A percentile compares a stretch with the other conserved stretches of the same genome.
Conservation (phyloP, 345 rosid species). For the Rhodamnia argentea region DNA sequence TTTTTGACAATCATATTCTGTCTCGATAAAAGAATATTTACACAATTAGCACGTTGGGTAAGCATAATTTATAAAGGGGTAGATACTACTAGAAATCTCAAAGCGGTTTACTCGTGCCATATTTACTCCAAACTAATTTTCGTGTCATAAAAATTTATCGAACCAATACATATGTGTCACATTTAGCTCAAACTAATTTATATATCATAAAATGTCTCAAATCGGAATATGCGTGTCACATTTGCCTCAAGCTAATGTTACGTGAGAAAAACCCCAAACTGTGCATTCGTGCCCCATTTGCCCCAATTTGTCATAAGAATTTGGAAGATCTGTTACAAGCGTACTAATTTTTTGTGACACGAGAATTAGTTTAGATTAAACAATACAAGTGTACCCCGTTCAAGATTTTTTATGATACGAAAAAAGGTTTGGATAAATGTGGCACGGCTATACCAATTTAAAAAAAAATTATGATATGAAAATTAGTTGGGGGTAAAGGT, state of each 20-base stretch:
- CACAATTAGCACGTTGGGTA: not conserved
- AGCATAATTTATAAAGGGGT: not conserved
- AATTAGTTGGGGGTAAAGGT: not conserved
- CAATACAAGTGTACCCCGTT: not conserved
- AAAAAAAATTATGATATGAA: not conserved
- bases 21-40: not conserved
- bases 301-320: not conserved
- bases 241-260: not conserved
- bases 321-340: too few relatives aligned
- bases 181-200: too few relatives aligned
- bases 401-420: too few relatives aligned
- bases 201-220: too few relatives aligned
- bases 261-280: not conserved
- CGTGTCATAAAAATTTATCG: too few relatives aligned
- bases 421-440: not conserved
- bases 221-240: too few relatives aligned
- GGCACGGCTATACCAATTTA: rapidly evolving
- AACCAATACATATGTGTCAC: not conserved
- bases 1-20: not conserved
- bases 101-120: not conserved
- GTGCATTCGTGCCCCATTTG: not conserved
- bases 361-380: not conserved
- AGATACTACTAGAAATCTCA: not conserved
- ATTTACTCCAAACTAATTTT: not conserved
- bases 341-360: not conserved